These are phyloP conservation scores for Bipolaris victoriae DNA, from an alignment of 2,329 filamentous ascomycete species.

Conservation along the genomic window DNA sequence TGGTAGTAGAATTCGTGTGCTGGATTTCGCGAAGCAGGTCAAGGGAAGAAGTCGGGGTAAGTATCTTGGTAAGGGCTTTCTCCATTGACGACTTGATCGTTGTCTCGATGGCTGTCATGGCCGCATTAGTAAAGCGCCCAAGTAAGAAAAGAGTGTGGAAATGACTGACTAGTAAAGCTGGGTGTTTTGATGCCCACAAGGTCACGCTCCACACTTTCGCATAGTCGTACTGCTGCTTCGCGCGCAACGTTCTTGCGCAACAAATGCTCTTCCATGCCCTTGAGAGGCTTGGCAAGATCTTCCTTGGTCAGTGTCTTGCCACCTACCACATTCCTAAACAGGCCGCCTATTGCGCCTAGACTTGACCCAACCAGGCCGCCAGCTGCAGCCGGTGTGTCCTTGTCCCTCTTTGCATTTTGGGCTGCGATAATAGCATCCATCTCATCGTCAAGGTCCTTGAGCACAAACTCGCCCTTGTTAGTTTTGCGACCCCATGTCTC, in stretches of 20 bases:
- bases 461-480: conserved; percentile 86
- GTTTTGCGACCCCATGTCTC: conserved; percentile 85
- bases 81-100: conserved; percentile 88
- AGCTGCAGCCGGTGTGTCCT: conserved; percentile 28
- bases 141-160: not conserved
- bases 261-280: conserved; percentile 94
- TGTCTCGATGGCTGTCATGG: conserved; percentile 68
- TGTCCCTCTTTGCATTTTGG: conserved; percentile 66
- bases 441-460: conserved; percentile 92
- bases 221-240: conserved; percentile 89
- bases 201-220: conserved; percentile 88
- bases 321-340: conserved; percentile 94
- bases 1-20: conserved; percentile 65
- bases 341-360: conserved; percentile 80
- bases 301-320: conserved; percentile 89
- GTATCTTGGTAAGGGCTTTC: conserved; percentile 88
- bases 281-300: conserved; percentile 90
- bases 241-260: conserved; percentile 95
- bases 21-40: conserved; percentile 95
- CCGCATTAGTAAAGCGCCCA: conserved; percentile 15
- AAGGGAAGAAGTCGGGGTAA: conserved; percentile 92
- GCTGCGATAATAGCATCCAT: conserved; percentile 86
- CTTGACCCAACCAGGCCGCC: conserved; percentile 76
- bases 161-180: conserved; percentile 74
- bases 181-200: conserved; percentile 89